phyloP scores from a whole-genome alignment of 2,329 filamentous ascomycete species.

The Scedosporium apiospermum region DNA sequence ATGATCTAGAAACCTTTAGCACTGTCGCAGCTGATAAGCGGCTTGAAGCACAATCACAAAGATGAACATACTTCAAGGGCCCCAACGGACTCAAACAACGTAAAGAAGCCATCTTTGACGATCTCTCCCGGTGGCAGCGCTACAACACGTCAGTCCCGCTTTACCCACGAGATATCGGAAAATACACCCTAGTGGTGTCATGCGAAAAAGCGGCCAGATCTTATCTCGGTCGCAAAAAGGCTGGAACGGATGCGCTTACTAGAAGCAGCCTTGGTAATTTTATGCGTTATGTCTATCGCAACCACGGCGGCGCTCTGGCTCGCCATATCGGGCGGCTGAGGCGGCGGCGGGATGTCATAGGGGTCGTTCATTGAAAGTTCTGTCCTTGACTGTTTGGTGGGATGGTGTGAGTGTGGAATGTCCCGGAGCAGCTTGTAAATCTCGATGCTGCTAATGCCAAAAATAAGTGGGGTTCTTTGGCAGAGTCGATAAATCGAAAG shows the following conservation, averaged over 20 bases:
- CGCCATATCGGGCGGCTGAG: conserved; percentile 1
- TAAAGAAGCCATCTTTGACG: conserved; percentile 90
- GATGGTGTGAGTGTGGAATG: not conserved
- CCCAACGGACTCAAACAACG: conserved; percentile 87
- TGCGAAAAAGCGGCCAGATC: not conserved
- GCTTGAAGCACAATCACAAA: not conserved
- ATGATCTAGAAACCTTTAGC: conserved; percentile 60
- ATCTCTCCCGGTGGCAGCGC: conserved; percentile 72
- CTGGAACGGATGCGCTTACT: conserved; percentile 27
- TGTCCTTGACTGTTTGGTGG: conserved; percentile 20
- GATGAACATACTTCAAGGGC: conserved; percentile 55
- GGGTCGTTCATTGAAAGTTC: conserved; percentile 28
- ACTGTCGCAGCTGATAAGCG: too few relatives aligned
- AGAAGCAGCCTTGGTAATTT: conserved; percentile 42
- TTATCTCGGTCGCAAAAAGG: conserved; percentile 4
- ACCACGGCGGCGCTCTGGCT: conserved; percentile 36
- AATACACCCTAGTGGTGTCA: not conserved
- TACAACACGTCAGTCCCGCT: conserved; percentile 27
- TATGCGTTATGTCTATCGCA: conserved; percentile 47
- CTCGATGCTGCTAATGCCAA: not conserved
- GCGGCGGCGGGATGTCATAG: conserved; percentile 20
- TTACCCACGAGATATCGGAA: not conserved
- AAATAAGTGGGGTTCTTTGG: not conserved
- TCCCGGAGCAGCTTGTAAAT: not conserved
- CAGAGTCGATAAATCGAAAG: not conserved